These are phyloP conservation scores for Xylaria sp. DNA, from an alignment of 2,329 filamentous ascomycete genomes.

Conservation along the genomic window DNA sequence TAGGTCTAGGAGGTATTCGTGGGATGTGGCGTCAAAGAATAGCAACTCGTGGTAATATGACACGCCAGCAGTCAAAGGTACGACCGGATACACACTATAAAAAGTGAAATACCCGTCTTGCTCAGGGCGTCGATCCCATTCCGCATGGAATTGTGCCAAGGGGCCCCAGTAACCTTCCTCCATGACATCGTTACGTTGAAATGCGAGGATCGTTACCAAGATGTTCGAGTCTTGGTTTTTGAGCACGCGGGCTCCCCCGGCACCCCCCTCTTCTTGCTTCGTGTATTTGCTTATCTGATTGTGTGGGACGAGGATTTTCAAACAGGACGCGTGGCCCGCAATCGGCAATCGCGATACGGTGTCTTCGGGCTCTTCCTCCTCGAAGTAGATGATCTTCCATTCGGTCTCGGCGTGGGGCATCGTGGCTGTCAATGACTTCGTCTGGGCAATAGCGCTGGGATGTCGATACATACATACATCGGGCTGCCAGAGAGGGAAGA, in stretches of 20 bases:
- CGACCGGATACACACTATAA: not conserved
- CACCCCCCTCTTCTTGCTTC: not conserved
- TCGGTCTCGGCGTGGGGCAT: not conserved
- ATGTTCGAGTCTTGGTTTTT: not conserved
- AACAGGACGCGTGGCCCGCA: not conserved
- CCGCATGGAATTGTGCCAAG: not conserved
- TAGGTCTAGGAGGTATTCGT: not conserved
- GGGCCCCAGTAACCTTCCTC: not conserved
- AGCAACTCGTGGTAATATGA: not conserved
- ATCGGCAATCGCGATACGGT: not conserved
- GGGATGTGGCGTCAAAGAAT: not conserved
- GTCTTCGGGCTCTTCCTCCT: not conserved
- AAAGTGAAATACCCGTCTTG: conserved; percentile 2
- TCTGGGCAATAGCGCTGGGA: not conserved
- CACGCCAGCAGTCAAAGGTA: not conserved
- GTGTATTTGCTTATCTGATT: not conserved
- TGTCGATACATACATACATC: not conserved
- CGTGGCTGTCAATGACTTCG: not conserved
- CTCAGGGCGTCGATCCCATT: conserved; percentile 5
- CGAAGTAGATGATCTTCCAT: conserved; percentile 7
- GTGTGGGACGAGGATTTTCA: conserved; percentile 8
- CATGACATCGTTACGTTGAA: not conserved
- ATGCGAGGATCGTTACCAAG: not conserved
- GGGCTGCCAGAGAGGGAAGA: not conserved
- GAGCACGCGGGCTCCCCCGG: not conserved